Base-by-base conservation (phyloP, 805 yeast genomes). In the Soucietia sequanensis region DNA sequence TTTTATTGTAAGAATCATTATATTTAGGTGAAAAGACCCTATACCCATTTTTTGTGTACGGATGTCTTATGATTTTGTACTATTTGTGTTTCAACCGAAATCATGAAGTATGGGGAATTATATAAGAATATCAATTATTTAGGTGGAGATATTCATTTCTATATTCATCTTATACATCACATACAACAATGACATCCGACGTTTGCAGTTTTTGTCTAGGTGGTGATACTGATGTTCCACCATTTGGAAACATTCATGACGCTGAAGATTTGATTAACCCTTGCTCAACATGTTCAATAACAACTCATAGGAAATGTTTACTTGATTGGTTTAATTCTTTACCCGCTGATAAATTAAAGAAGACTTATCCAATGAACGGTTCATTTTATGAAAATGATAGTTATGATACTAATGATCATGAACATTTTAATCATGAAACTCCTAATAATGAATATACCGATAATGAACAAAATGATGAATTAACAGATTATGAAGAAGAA, bases 321-420 rank as follows among this genome's bases (percentile, higher is more conserved):
- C 34, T 61, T 3, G 72, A 67, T 35, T 68, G 72, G 70, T 62
- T 65, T 50, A 58, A 58, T 37, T 48, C 65, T 6, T 43, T 65
- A 6, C 63, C 64, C 5, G 32, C 50, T 7, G 55, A 59, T 19
- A 58, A 59, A 30, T 33, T 29, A 13, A 29, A 12, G 7, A 17
- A 19, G 19, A 29, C 24, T 6, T 29, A 29, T 18, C 31, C 24
- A 10, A 11, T 29, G 11, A 19, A 21, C 2, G 31, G 20, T 7
- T 7, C 14, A 7, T 8, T 11, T 11, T 11, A 61, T 18, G 67
- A 69, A 18, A 62, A 60, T 37, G 42, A 56, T 21, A 58, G 60
- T 17, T 56, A 66, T 39, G 54, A 55, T 23, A 39, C 46, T n/a
- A 44, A 44, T 14, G 36, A 37, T 7, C 9, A 18, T 35, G 48